Base-by-base conservation (phyloP, 2,329 filamentous ascomycete genomes). In the Pseudogymnoascus sp. region DNA sequence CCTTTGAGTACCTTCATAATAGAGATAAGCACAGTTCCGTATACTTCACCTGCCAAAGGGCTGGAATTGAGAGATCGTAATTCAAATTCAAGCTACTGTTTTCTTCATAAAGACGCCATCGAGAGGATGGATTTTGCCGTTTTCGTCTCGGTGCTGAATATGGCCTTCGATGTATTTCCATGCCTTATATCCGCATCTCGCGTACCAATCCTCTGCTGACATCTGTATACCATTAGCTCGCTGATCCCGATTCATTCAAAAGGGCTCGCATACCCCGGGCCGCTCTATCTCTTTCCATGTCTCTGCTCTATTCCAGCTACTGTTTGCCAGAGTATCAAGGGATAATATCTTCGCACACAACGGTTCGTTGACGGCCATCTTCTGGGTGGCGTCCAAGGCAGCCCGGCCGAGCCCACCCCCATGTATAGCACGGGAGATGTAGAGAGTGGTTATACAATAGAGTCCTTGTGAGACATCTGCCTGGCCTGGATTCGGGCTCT, bases 11-110 rank as follows among this genome's bases (percentile, higher is more conserved):
- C 22, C 12, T 78, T 60, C 74, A 78, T 69, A 75, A 71, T 71
- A 80, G 71, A 62, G 82, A 79, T 12, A n/a, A 5, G 77, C 76
- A 14, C 11, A 30, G 11, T 30, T 14, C 7, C 25, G 11, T 30
- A 8, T 30, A 50, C 14, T 30, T 12, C n/a, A 50, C 25, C 4
- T 18, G 8, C 9, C 28, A 33, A 33, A 33, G 47, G 12, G 9
- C 18, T 33, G 8, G n/a, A 18, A 53, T 33, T 0, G 70, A 65
- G 28, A 65, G 62, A 2, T 14, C 6, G 8, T 57, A 28, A 35
- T 41, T 57, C 39, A 30, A 33, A 18, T 20, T 60, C 43, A 57
- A 57, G 25, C 39, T 14, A 60, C 38, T 6, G 20, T 33, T 60
- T 60, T 60, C 58, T 60, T 60, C 58, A 60, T 60, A 60, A 60